Percentiles rank a stretch among this genome's conserved stretches.
These are phyloP conservation scores for Trichoderma pleuroti DNA, from an alignment of 2,329 filamentous ascomycete species.

Conservation along the genomic window DNA sequence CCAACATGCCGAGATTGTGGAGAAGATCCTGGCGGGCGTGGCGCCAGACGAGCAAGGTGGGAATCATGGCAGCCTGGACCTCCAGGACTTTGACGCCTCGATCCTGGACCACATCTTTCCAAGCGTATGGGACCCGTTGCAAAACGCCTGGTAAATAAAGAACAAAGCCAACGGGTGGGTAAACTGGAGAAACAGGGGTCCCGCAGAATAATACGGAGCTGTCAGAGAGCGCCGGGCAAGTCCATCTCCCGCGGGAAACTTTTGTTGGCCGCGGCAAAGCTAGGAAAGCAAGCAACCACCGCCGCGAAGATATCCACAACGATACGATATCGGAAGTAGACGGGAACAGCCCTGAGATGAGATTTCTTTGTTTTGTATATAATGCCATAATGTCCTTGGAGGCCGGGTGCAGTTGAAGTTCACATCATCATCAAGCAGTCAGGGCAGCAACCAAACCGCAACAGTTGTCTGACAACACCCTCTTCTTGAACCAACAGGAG, in stretches of 20 bases:
- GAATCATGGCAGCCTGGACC: slow-evolving; percentile 21
- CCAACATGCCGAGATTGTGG: slow-evolving; percentile 45
- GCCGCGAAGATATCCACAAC: slow-evolving; percentile 6
- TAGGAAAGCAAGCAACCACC: slow-evolving; percentile 6
- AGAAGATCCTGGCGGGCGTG: slow-evolving; percentile 38
- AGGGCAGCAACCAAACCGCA: neutral
- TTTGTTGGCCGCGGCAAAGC: slow-evolving; percentile 20
- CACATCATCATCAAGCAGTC: neutral
- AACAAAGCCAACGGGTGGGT: neutral
- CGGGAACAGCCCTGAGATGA: neutral
- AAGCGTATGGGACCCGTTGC: slow-evolving; percentile 36
- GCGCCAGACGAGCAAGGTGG: slow-evolving; percentile 23
- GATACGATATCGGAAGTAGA: slow-evolving; percentile 22
- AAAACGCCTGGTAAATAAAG: slow-evolving; percentile 32
- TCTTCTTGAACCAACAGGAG: neutral
- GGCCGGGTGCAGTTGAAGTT: neutral
- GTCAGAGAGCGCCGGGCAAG: neutral
- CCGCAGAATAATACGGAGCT: neutral
- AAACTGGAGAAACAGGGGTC: neutral
- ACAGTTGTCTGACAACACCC: neutral
- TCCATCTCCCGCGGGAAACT: slow-evolving; percentile 18
- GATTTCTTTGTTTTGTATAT: neutral
- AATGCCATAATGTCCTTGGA: neutral
- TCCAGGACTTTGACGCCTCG: slow-evolving; percentile 33
- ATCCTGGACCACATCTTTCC: slow-evolving; percentile 36